Base-by-base conservation (phyloP, 73 alveolate genomes). In the Tetrahymena borealis region DNA sequence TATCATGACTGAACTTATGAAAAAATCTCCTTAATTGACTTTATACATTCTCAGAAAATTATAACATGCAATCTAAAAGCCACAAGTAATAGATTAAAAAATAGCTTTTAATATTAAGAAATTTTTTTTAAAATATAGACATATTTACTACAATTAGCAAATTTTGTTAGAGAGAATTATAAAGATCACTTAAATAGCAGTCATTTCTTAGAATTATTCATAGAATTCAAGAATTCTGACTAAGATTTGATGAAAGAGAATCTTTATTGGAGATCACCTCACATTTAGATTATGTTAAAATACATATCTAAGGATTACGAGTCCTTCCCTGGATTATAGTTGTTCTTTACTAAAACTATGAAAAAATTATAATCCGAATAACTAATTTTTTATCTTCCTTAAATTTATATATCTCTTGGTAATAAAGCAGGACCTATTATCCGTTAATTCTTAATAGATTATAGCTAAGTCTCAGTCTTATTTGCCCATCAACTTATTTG, bases 401-500 rank as follows among this genome's bases (percentile, higher is more conserved):
- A 93, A 41, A 85, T 93, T n/a, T 39, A 79, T 24, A 36, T 79
- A 35, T 39, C 91, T 24, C 33, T 93, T 79, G 95, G 93, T 11
- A 39, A 78, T 32, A 93, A 39, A 93, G 90, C 93, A 20, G 95
- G 95, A 79, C 39, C 91, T 32, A 41, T 93, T 38, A 93, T 96
- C 41, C 92, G 96, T 37, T 78, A 92, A 37, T 95, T 95, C 94
- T 91, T 96, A 41, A 96, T 96, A 13, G 96, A 96, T 40, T 95
- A 94, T 42, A 91, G 96, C 39, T 90, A 92, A 36, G 90, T 91
- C 39, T 94, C 93, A 40, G 96, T 97, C 15, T 91, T 95, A 8
- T 94, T 96, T 39, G 97, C 98, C 1, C 98, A 96, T 91, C 90
- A 94, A 60, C 85, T 95, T 3, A 90, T 95, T 11, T 96, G 98